A percentile compares a stretch with the other conserved stretches of the same genome.
phyloP scores from a whole-genome alignment of 805 yeast species.

The Lipomyces oligophaga region DNA sequence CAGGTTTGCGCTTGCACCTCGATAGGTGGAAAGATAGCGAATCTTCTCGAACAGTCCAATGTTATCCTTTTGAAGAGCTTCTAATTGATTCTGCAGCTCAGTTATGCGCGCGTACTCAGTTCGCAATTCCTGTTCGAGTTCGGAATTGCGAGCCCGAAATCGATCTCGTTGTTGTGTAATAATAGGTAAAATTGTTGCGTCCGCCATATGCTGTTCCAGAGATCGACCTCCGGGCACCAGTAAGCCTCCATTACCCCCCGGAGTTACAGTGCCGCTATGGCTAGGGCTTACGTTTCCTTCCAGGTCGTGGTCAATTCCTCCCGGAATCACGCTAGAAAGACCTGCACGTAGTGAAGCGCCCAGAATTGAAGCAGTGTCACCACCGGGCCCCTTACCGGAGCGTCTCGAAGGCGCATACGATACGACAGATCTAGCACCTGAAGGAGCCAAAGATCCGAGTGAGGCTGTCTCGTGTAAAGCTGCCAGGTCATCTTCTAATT shows the following conservation, averaged over 20 bases:
- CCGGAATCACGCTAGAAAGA: constrained; percentile 12
- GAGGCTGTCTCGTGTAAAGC: constrained; percentile 49
- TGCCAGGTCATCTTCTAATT: constrained; percentile 71
- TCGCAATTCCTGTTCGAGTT: constrained; percentile 76
- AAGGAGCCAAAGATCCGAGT: constrained; percentile 15
- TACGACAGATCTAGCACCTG: constrained; percentile 23
- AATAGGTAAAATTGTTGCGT: constrained; percentile 59
- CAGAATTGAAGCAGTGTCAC: constrained; percentile 20
- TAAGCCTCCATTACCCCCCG: constrained; percentile 6
- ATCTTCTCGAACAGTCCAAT: constrained; percentile 72
- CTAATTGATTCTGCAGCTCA: constrained; percentile 64
- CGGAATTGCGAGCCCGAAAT: constrained; percentile 75
- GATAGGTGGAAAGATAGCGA: constrained; percentile 35
- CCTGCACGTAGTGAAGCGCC: constrained; percentile 26
- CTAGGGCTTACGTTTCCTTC: constrained; percentile 7
- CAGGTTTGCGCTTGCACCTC: too few species aligned
- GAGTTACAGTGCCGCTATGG: constrained; percentile 10
- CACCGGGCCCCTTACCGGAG: constrained; percentile 16
- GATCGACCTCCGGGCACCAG: constrained; percentile 11
- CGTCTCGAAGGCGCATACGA: constrained; percentile 25
- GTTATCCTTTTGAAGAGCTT: constrained; percentile 66
- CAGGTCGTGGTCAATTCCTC: constrained; percentile 8
- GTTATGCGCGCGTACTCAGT: constrained; percentile 50
- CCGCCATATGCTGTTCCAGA: constrained; percentile 25
- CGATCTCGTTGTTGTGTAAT: constrained; percentile 94